Base-by-base conservation (phyloP, 108 stramenopile genomes). In the Epipyxis sp. region DNA sequence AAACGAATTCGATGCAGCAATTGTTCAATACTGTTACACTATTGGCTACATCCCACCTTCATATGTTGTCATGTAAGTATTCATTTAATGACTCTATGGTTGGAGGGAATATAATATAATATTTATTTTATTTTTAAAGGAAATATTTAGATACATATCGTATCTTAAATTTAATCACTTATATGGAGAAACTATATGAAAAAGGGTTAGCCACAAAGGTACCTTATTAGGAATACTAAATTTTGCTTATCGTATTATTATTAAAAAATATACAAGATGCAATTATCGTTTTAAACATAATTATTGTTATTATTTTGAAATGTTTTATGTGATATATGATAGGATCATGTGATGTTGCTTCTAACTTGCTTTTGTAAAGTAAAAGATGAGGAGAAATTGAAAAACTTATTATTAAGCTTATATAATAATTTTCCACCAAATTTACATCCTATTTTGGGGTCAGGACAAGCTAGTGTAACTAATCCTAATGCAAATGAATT, bases 331-430 rank as follows among this genome's bases (percentile, higher is more conserved):
- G 16, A 16, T 57, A 16, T 57, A 25, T 57, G 16, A 25, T 57
- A 68, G 3, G 35, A 74, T 57, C 71, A 74, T 37, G 6, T 57
- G 25, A 74, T 42, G 10, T 42, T 74, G 44, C 34, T 74, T 16
- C 10, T 74, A 10, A 74, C n/a, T 34, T 6, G 13, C 71, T 74
- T 43, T 42, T 29, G 41, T 10, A 74, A 74, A 32, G 25, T 57
- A 13, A 74, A 74, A 46, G 50, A 6, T 27, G 71, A 74, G 42
- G 39, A 68, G 65, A 68, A 68, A n/a, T n/a, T n/a, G n/a, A n/a
- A n/a, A n/a, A n/a, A n/a, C n/a, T n/a, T n/a, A n/a, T n/a, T n/a
- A n/a, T n/a, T n/a, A n/a, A n/a, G n/a, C n/a, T n/a, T n/a, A n/a
- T n/a, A n/a, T n/a, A n/a, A n/a, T n/a, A n/a, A n/a, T n/a, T n/a